Evolutionary conservation across 257 asterid species (phyloP), one percentile per base, ranked within the genome.

Genomic region (Solanum paucissectum): DNA sequence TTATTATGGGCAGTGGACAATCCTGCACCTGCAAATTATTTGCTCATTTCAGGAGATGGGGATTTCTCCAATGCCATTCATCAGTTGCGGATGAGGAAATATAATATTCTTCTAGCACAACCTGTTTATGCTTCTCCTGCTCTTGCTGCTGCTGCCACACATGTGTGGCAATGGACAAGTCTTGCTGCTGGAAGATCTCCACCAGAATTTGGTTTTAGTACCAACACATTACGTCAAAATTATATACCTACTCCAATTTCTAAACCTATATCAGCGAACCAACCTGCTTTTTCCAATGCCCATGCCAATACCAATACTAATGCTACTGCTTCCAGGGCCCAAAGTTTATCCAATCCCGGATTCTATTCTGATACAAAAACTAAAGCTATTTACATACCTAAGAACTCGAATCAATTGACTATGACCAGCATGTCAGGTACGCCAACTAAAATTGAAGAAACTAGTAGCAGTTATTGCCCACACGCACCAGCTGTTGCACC

Each of bases 1-100:
- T 85, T 92, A 77, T 88, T 92, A 85, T 93, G 96, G 94, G 95
- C 96, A 6, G 93, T 93, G 8, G 96, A 93, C 90, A 92, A 93
- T 91, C 95, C 94, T 55, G 92, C 96, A 34, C 95, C 95, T 27
- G 95, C 94, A 11, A 93, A 94, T 91, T 91, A 90, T 90, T 66
- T 93, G 84, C 89, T 94, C 32, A 92, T 94, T 42, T 92, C 94
- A 0, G 94, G 95, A 25, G 95, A 94, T 76, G 25, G 94, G 10
- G 95, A 91, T 88, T 94, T 94, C 42, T 93, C 94, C 32, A 89
- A 93, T 64, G 93, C 94, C 29, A 93, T 93, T 86, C 92, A 94
- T 87, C 94, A 93, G 74, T 87, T 94, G 40, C 90, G 94, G 38
- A 86, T 91, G 94, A 91, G 93, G 32, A 85, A 90, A 58, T 91